Evolutionary conservation across 148 eudicot species (phyloP), one percentile per base, ranked within the genome.

Genomic region (Pouteria glomerata): DNA sequence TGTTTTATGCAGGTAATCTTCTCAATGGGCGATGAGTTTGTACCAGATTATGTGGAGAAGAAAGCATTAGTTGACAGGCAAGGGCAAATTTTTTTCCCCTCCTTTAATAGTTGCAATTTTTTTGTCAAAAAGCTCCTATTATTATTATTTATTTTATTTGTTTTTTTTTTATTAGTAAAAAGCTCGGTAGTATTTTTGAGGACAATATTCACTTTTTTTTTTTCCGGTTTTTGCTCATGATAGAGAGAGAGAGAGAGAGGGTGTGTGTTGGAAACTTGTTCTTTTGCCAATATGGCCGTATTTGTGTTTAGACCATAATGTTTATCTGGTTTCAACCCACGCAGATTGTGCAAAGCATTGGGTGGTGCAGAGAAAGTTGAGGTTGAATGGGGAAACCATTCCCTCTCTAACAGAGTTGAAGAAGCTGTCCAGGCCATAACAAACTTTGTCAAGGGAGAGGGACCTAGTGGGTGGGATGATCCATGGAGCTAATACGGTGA

Each of bases 331-430:
- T 8, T 41, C 57, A 30, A 41, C 29, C 34, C 19, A 10, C 76
- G 73, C 89, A 91, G 99, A 85, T 87, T 95, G 73, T 88, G 97
- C 76, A 83, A 72, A 77, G 96, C 99, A 68, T 76, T 95, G 82
- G 97, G 99, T 73, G 93, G 90, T 74, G 97, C 99, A 12, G 99
- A 95, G 82, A 94, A 89, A 59, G 94, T 76, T 23, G 99, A 95
- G 78, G 82, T 95, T 26, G 88, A 88, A 81, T 66, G 78, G 48
- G 99, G 99, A 73, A 95, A 86, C 81, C 99, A 91, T 77, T 87
- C 99, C 26, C 73, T 95, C 26, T 91, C 97, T 8, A 95, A 95
- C 78, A 85, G 99, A 84, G 89, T 77, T 27, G 84, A 71, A 41
- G 99, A 95, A 78, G 99, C 94, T 74, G 97, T 87, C n/a, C 82